Evolutionary conservation across 1,284 basidiomycete genomes (phyloP), one percentile per base, ranked within the genome.

Genomic region (Mycena sp.): DNA sequence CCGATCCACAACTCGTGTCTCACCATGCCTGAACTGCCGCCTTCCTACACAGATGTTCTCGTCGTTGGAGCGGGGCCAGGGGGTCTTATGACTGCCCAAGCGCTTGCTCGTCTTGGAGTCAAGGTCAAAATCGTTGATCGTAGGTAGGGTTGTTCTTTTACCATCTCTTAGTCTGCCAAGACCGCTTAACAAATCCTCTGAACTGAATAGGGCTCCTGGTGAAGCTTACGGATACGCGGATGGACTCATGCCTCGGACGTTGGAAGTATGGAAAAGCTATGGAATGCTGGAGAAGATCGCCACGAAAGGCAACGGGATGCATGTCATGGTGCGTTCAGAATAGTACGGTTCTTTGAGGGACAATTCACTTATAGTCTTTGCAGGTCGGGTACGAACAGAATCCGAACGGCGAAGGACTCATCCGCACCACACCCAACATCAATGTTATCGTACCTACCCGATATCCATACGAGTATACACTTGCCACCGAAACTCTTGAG

Each of bases 201-300:
- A 16, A 6, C 46, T 49, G 28, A 32, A 21, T 25, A 69, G 65
- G 19, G n/a, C 44, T n/a, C 43, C 41, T 21, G 69, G 63, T 9
- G 62, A 58, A n/a, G 26, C 40, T 29, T 54, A 45, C 25, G 73
- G 74, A 5, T 67, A 72, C 23, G 74, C 74, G 14, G 74, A 75
- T 64, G 74, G 74, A 1, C 62, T 75, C n/a, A 69, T 72, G 57
- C 68, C 73, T 14, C 69, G 72, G 4, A 72, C 70, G 4, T 25
- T 71, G 14, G 74, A 74, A 43, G 71, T 74, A 11, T 72, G 70
- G 70, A 56, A 73, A 53, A 73, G 62, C 54, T 71, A 72, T 32
- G 71, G 66, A 2, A 65, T 73, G 16, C 63, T 66, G 28, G 65
- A 71, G 6, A 53, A 57, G n/a, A 56, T 70, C 2, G 43, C 19